Evolutionary conservation across 2,329 filamentous ascomycete species (phyloP), one percentile per base, ranked within the genome.

Genomic region (Fusarium nanum): DNA sequence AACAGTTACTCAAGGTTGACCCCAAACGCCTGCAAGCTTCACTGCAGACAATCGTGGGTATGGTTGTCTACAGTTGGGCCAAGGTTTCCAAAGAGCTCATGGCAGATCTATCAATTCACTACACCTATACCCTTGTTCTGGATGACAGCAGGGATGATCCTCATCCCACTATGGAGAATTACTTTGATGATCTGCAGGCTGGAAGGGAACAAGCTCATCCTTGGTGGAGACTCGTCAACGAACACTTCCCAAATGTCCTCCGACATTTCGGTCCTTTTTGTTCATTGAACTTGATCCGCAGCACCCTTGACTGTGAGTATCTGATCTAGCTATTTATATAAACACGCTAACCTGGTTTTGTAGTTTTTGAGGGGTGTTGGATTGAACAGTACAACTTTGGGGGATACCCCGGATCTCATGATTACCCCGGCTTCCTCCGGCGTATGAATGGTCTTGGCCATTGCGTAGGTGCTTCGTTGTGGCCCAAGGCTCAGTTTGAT

Each of bases 361-460:
- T 7, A 50, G 47, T 50, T 8, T 50, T 50, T 14, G 47, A 50
- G 22, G 47, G 47, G n/a, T 50, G 47, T 8, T 50, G 47, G 47
- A 50, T 50, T n/a, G 47, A 50, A 23, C 47, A 50, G 16, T 25
- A 50, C 16, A 50, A 50, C 47, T 50, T 50, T 37, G 27, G 27
- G 10, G 47, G 47, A 30, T 50, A 34, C 18, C 47, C 47, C 1
- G 47, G 47, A 14, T 50, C 47, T 5, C 30, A 50, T n/a, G 47
- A 50, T 11, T 50, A 50, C 6, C 47, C 47, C 1, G 28, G 23
- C 11, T 50, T 50, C 13, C 47, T 50, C 7, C 47, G 47, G 4
- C 47, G 47, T 3, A 50, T 50, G 47, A 50, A 50, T 1, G 47
- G 47, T 3, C n/a, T 50, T 18, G 47, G 47, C 3, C 47, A 50